Percentiles rank a stretch among this genome's conserved stretches.
Conservation (phyloP, 2,329 filamentous ascomycete species). For the Talaromyces sp. region DNA sequence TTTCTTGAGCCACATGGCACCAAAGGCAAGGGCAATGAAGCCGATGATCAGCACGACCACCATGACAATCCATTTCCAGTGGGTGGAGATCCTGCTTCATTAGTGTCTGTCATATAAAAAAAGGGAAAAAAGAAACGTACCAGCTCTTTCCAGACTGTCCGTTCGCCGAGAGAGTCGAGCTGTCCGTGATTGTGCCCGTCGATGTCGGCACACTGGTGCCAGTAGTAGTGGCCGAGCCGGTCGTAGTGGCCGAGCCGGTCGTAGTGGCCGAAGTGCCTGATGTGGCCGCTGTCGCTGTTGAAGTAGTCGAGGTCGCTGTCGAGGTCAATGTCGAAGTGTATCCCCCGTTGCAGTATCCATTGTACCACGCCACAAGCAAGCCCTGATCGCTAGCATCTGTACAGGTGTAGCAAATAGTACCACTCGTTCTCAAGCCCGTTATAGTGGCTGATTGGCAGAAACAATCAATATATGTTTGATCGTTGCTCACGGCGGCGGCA, state of each 20-base stretch:
- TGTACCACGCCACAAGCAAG: conserved; percentile 66
- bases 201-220: background rate
- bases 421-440: conserved; percentile 50
- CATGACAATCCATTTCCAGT: conserved; percentile 80
- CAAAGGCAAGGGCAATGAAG: conserved; percentile 62
- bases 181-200: background rate
- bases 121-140: background rate
- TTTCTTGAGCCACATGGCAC: conserved; percentile 66
- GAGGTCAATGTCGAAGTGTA: conserved; percentile 24
- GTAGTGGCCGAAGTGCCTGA: background rate
- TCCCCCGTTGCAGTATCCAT: conserved; percentile 52
- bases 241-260: background rate
- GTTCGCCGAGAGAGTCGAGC: background rate
- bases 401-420: conserved; percentile 61
- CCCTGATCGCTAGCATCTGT: conserved; percentile 46
- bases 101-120: background rate
- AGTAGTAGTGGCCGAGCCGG: background rate
- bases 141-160: conserved; percentile 3
- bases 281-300: background rate
- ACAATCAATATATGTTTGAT: conserved; percentile 58
- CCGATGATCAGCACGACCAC: conserved; percentile 67
- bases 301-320: conserved; percentile 18
- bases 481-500: conserved; percentile 45
- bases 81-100: conserved; percentile 56
- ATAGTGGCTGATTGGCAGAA: conserved; percentile 66